Evolutionary conservation across 345 rosid genomes (phyloP).

Genomic region (Rhodomyrtus tomentosa): DNA sequence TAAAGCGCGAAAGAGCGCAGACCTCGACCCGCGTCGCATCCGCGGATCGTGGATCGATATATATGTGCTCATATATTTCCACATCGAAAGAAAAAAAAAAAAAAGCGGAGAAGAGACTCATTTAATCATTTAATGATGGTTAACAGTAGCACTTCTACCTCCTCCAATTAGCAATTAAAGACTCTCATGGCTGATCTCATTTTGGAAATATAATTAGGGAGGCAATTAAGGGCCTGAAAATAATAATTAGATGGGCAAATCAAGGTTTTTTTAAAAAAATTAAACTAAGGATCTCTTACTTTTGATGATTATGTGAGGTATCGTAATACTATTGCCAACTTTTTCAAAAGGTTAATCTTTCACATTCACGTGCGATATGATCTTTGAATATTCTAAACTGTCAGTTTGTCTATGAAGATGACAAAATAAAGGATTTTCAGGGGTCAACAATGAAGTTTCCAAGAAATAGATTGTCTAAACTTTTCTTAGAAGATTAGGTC

Average conservation of each 20-base stretch:
- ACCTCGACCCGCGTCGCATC: too few relatives aligned
- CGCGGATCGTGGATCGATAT: background rate
- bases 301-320: too few relatives aligned
- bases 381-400: too few relatives aligned
- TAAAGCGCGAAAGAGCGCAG: background rate
- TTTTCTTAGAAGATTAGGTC: too few relatives aligned
- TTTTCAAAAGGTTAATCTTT: fast-evolving
- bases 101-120: background rate
- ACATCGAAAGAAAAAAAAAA: too few relatives aligned
- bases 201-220: background rate
- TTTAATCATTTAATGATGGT: background rate
- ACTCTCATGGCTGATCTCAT: background rate
- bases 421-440: background rate
- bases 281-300: too few relatives aligned
- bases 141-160: background rate
- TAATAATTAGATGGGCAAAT: too few relatives aligned
- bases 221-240: too few relatives aligned
- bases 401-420: background rate
- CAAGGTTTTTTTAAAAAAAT: too few relatives aligned
- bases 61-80: background rate
- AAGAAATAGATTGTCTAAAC: too few relatives aligned
- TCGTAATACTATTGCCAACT: too few relatives aligned
- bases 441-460: background rate
- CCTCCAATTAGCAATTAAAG: background rate
- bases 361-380: too few relatives aligned